Evolutionary conservation across 768 basidiomycete species (phyloP), one percentile per base, ranked within the genome.

Genomic region (Mycena capillaripes): DNA sequence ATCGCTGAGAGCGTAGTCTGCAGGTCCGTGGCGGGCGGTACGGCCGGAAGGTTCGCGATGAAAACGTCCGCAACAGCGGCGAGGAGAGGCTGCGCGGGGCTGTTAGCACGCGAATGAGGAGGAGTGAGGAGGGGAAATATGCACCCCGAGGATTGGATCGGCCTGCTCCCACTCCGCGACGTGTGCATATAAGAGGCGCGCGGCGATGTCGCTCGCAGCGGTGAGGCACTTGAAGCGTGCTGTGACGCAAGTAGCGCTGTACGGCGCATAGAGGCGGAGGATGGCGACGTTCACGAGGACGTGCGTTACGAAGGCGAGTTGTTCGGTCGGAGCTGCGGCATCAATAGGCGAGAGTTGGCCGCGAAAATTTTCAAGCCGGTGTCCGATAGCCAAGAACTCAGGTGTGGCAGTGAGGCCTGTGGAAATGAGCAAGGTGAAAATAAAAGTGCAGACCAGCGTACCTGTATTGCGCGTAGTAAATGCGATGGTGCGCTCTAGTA

Each of bases 71-170:
- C 38, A 12, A 69, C 29, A 2, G 30, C 16, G 30, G 38, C 25
- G 2, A 69, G 42, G 0, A 69, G 38, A 2, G 68, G 59, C 68
- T 69, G 60, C 23, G 40, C 0, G 4, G 10, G 11, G 6, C 19
- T 0, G 10, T 66, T 14, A 57, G 36, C 29, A 2, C 7, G 17
- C 34, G 34, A 44, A 6, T 6, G 16, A 3, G 2, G n/a, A 2
- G 10, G 3, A 8, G 38, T 38, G 38, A 4, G 19, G 4, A 19
- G 19, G 16, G 12, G 36, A 21, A 2, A 10, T 17, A 70, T 69
- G n/a, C 8, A 74, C 73, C 19, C 69, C 73, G 11, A 74, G 27
- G 1, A 74, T 36, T 2, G 56, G 46, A 56, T 74, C 73, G 12
- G n/a, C 69, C 1, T 21, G 30, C n/a, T 52, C 40, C 64, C 40